Evolutionary conservation across 768 basidiomycete genomes (phyloP).

Genomic region (Auricularia sp.): DNA sequence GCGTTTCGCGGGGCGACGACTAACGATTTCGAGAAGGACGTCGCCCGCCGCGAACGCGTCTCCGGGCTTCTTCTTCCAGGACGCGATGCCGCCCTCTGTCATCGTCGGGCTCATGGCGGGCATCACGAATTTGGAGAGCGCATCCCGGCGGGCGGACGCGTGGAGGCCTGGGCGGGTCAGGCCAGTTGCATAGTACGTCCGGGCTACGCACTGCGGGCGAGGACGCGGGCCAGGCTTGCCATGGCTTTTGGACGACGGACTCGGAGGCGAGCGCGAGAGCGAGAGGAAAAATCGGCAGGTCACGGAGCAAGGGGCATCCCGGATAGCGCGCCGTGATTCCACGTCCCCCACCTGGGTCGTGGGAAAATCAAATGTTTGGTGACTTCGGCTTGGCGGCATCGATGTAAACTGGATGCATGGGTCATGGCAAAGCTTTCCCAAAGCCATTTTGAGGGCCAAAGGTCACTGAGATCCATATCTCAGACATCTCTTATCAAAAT

Average conservation of each 20-base stretch:
- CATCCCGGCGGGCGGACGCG: constrained; percentile 66
- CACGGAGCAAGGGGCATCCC: no score
- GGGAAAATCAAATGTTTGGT: no score
- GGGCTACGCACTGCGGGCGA: constrained; percentile 48
- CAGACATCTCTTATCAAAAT: no score
- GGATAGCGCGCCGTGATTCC: no score
- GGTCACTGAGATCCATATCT: no score
- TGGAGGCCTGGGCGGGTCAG: constrained; percentile 52
- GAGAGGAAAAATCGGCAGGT: constrained; percentile 18
- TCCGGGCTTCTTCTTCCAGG: constrained; percentile 96
- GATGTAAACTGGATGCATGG: no score
- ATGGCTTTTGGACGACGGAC: constrained; percentile 23
- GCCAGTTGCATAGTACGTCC: not conserved
- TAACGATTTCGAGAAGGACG: constrained; percentile 89
- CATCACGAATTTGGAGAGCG: constrained; percentile 84
- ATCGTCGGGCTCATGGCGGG: constrained; percentile 99
- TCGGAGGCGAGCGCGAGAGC: constrained; percentile 6
- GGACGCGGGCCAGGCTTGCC: constrained; percentile 55
- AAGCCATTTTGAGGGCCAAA: no score
- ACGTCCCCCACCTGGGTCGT: no score
- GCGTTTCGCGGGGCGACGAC: constrained; percentile 1
- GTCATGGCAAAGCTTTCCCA: no score
- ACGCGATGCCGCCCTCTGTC: constrained; percentile 97
- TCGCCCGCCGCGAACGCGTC: constrained; percentile 84
- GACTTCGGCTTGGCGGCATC: no score